These are phyloP conservation scores for Graphiopsis chlorocephala DNA, from an alignment of 2,329 filamentous ascomycete species.

Conservation along the genomic window DNA sequence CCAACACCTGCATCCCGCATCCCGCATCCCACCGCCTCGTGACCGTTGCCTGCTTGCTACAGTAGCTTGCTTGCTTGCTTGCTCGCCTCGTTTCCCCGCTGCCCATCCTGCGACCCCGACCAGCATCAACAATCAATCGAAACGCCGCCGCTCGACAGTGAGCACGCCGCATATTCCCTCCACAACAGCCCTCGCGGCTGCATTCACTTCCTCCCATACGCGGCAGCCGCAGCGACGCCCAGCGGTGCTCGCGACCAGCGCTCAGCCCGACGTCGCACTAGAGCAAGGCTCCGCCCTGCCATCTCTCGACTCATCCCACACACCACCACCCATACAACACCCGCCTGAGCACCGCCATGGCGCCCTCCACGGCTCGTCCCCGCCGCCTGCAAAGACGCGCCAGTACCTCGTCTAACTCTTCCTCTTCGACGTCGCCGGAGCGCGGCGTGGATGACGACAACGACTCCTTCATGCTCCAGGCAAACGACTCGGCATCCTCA, in stretches of 20 bases:
- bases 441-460: constrained; percentile 84
- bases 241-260: background rate
- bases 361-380: constrained; percentile 2
- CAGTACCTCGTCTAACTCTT: constrained; percentile 46
- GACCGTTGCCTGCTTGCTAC: background rate
- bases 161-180: background rate
- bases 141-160: background rate
- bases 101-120: background rate
- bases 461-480: constrained; percentile 79
- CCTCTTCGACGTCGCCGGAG: constrained; percentile 71
- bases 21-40: background rate
- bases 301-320: background rate
- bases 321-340: background rate
- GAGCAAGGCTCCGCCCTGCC: background rate
- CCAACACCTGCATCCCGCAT: no score
- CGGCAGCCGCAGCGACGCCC: background rate
- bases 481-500: constrained; percentile 90
- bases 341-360: background rate
- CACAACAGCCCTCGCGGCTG: background rate
- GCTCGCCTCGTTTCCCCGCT: background rate
- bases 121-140: background rate
- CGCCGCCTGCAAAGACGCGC: constrained; percentile 19
- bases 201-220: background rate
- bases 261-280: background rate
- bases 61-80: background rate